These are phyloP conservation scores for Cicer cuneatum DNA, from an alignment of 306 rosid species.

Conservation along the genomic window DNA sequence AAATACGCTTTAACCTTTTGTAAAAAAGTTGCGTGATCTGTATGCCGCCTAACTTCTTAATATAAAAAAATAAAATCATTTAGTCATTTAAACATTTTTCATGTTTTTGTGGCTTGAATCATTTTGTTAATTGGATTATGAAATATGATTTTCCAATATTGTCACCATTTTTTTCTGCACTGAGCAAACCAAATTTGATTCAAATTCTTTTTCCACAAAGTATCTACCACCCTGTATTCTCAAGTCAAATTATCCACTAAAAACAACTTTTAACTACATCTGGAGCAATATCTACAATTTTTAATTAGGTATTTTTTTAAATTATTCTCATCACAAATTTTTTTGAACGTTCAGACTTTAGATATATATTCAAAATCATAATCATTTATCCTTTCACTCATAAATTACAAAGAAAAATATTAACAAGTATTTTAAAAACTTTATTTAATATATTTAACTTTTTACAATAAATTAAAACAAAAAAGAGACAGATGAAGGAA, in stretches of 20 bases:
- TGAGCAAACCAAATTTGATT: slow-evolving; percentile 36
- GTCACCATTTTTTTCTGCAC: slow-evolving; percentile 28
- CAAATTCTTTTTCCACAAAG: background rate
- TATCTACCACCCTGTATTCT: slow-evolving; percentile 2
- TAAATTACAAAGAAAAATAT: background rate
- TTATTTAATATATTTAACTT: too few relatives aligned
- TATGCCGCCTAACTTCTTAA: slow-evolving; percentile 13
- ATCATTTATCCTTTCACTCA: background rate
- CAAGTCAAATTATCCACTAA: slow-evolving; percentile 21
- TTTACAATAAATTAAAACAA: background rate
- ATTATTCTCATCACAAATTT: too few relatives aligned
- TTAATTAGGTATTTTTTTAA: too few relatives aligned
- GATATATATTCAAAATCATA: background rate
- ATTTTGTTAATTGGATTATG: slow-evolving; percentile 4
- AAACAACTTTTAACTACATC: too few relatives aligned
- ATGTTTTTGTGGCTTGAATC: background rate
- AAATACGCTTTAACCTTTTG: background rate
- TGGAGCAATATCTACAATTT: too few relatives aligned
- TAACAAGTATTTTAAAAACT: too few relatives aligned
- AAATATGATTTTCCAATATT: slow-evolving; percentile 17
- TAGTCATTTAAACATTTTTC: slow-evolving; percentile 30
- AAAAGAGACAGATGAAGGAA: background rate
- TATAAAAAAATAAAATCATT: background rate
- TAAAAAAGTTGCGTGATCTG: background rate
- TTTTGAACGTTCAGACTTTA: too few relatives aligned